Base-by-base conservation (phyloP, 139 green algal species). In the Nannochloris sp. region DNA sequence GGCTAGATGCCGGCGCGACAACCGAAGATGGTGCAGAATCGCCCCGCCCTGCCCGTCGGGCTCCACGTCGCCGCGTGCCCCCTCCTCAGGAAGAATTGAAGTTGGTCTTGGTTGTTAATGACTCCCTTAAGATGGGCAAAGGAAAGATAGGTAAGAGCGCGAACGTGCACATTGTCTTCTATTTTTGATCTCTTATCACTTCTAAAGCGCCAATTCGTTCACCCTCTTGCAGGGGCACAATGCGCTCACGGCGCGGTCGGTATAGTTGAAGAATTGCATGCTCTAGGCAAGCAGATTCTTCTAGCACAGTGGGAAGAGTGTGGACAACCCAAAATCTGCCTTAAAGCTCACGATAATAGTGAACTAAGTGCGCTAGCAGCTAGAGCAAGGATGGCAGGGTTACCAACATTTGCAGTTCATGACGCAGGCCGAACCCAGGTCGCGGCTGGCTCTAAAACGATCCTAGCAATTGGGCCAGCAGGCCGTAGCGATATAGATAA, bases 341-440 rank as follows among this genome's bases (percentile, higher is more conserved):
- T 95, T 12, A 78, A 77, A 54, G 74, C 83, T 4, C 29, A 70
- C 5, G 60, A 68, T 25, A 59, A 76, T 34, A 24, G 65, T 53
- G 65, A 60, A 37, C 34, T 75, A 36, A 37, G 60, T 9, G 27
- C 64, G 61, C 36, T 75, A 35, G 61, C 61, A 4, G 35, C 27
- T 2, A 38, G 3, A 2, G 68, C 68, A 0, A 23, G 31, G 1
- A 31, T 8, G 4, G n/a, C 39, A 27, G 58, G 46, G 6, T 38
- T 75, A 27, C 60, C 62, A n/a, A 64, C 48, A 12, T 75, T 61
- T 27, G 14, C 81, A 25, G 36, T 81, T 72, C 54, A 73, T 66
- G 60, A 86, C 85, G 89, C 89, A 2, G 90, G 90, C 1, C 70
- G 90, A 7, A 97, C 90, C 0, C 90, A 97, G 68, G 86, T 96